Evolutionary conservation across 2,329 filamentous ascomycete genomes (phyloP).

Genomic region (Helicocarpus griseus): DNA sequence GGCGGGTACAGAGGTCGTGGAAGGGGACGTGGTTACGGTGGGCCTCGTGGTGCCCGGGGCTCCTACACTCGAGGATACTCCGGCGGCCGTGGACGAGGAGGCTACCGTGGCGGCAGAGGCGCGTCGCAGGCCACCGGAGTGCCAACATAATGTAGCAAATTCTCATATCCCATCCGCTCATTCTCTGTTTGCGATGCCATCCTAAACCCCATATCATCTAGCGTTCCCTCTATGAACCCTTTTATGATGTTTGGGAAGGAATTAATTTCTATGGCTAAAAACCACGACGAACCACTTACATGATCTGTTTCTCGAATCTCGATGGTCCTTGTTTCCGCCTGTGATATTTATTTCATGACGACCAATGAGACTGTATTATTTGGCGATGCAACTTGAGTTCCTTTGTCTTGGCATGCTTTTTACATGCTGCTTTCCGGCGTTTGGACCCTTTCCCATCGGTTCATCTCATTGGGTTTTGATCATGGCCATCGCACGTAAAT

Average conservation of each 20-base stretch:
- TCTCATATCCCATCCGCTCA: background rate
- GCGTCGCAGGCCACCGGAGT: conserved; percentile 31
- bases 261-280: background rate
- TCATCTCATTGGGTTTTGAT: background rate
- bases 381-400: background rate
- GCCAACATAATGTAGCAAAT: conserved; percentile 14
- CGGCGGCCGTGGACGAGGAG: conserved; percentile 32
- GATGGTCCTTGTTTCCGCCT: background rate
- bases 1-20: conserved; percentile 69
- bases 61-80: conserved; percentile 40
- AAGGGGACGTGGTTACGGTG: conserved; percentile 40
- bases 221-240: background rate
- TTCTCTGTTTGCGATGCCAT: background rate
- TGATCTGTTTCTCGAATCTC: background rate
- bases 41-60: conserved; percentile 34
- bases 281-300: background rate
- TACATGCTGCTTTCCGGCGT: background rate
- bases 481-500: background rate
- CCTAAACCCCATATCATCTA: background rate
- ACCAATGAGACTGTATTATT: background rate
- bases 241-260: background rate
- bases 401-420: background rate
- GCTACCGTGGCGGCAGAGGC: conserved; percentile 34
- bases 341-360: background rate
- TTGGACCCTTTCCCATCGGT: background rate